Percentiles rank a stretch among this genome's conserved stretches.
phyloP scores from a whole-genome alignment of 2,329 filamentous ascomycete genomes.

The Catunica adiposa region DNA sequence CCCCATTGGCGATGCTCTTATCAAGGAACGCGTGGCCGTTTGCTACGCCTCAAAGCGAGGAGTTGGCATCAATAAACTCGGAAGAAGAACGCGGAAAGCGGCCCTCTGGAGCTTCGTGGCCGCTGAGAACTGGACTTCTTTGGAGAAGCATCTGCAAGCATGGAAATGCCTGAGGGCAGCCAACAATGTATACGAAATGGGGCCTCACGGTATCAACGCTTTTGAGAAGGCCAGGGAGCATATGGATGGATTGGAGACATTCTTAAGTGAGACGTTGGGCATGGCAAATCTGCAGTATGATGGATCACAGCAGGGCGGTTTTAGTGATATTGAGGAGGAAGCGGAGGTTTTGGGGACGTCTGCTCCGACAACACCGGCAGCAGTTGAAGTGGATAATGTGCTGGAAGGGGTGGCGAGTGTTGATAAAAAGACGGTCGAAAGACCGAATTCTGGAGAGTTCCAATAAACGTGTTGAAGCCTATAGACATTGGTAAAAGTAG shows the following conservation, averaged over 20 bases:
- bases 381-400: not conserved
- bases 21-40: conserved; percentile 71
- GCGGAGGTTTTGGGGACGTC: conserved; percentile 6
- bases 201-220: conserved; percentile 4
- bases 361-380: not conserved
- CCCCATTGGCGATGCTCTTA: conserved; percentile 58
- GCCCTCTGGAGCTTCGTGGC: conserved; percentile 77
- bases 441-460: not conserved
- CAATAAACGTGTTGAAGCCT: not conserved
- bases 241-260: conserved; percentile 7
- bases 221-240: conserved; percentile 10
- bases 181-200: conserved; percentile 6
- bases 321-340: conserved; percentile 10
- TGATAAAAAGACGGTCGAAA: not conserved
- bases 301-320: not conserved
- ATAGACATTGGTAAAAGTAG: not conserved
- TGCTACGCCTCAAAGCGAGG: conserved; percentile 66
- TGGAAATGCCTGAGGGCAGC: conserved; percentile 52
- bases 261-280: conserved; percentile 7
- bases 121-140: conserved; percentile 65
- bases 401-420: not conserved
- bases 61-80: conserved; percentile 48
- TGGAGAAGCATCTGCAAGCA: conserved; percentile 62
- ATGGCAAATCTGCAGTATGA: not conserved
- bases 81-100: conserved; percentile 63